Evolutionary conservation across 805 yeast genomes (phyloP), one percentile per base, ranked within the genome.

Genomic region (Starmerella vaccinii): DNA sequence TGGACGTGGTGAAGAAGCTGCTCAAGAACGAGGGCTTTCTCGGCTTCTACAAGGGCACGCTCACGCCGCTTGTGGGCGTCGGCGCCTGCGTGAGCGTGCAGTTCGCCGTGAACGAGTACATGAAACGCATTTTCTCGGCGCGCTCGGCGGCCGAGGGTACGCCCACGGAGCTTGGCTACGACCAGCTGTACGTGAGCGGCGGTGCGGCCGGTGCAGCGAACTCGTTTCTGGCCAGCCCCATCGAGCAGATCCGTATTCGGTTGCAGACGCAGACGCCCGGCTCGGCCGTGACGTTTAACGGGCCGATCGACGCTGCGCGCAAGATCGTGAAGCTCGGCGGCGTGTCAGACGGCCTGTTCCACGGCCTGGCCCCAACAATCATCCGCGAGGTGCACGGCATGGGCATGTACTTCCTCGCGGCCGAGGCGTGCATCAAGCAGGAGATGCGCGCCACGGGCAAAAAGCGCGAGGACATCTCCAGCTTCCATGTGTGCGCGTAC

Each of bases 81-180:
- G 98, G 98, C 47, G 95, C 95, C 0, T 89, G 97, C 73, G 97
- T 92, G 12, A 85, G 95, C 8, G 84, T 90, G 37, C 98, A 92
- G 68, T 92, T 92, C 63, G 92, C 95, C 42, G 95, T 87, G 33
- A 89, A 89, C 63, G 97, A 92, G 66, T 82, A 75, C 62, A 87
- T 90, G 95, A 92, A 92, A 69, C 74, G 97, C 61, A 70, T 74
- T 53, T 88, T 84, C 63, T 66, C 63, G 41, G 70, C 69, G 46
- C 63, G 63, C 21, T 46, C 50, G 29, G 21, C 7, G 21, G n/a
- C 39, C 7, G n/a, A n/a, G 13, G 66, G 65, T 23, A 19, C 3
- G 9, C 49, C 58, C 4, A 60, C 60, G 4, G 69, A 67, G 18
- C 57, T 59, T 4, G 64, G 77, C 8, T 71, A 78, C 38, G 54